Evolutionary conservation across 148 eudicot genomes (phyloP).

Genomic region (Suaeda aralocaspica): DNA sequence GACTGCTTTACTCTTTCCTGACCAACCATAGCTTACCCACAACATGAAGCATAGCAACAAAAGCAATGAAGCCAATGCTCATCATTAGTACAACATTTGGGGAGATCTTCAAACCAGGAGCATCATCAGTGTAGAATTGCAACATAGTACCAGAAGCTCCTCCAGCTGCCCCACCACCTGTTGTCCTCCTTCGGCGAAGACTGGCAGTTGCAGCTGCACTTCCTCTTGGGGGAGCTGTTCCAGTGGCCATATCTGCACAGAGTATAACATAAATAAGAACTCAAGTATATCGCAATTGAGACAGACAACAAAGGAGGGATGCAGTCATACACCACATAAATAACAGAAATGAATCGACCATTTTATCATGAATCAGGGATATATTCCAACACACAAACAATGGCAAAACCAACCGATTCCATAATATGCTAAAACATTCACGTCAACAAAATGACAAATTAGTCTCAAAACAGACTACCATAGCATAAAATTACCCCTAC

Average conservation of each 20-base stretch:
- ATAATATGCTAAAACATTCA: no score
- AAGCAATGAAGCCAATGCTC: slow-evolving; percentile 39
- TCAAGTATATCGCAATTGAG: neutral
- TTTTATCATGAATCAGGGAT: no score
- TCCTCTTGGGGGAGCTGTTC: slow-evolving; percentile 88
- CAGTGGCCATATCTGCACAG: slow-evolving; percentile 71
- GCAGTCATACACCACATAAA: neutral
- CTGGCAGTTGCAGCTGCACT: slow-evolving; percentile 92
- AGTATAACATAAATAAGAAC: neutral
- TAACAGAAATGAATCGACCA: no score
- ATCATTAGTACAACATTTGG: slow-evolving; percentile 84
- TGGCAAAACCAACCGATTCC: no score
- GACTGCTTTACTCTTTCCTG: slow-evolving; percentile 24
- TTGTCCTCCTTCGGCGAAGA: slow-evolving; percentile 68
- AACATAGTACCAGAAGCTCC: slow-evolving; percentile 80
- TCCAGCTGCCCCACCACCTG: slow-evolving; percentile 46
- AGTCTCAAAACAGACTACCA: no score
- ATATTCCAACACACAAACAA: no score
- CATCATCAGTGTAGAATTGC: slow-evolving; percentile 96
- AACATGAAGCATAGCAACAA: slow-evolving; percentile 32
- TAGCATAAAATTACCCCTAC: no score
- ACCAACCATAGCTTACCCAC: slow-evolving; percentile 37
- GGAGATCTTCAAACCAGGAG: slow-evolving; percentile 91
- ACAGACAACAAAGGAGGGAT: no score
- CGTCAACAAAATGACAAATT: no score